Base-by-base conservation (phyloP, 129 eudicot genomes). In the Deinandra increscens region DNA sequence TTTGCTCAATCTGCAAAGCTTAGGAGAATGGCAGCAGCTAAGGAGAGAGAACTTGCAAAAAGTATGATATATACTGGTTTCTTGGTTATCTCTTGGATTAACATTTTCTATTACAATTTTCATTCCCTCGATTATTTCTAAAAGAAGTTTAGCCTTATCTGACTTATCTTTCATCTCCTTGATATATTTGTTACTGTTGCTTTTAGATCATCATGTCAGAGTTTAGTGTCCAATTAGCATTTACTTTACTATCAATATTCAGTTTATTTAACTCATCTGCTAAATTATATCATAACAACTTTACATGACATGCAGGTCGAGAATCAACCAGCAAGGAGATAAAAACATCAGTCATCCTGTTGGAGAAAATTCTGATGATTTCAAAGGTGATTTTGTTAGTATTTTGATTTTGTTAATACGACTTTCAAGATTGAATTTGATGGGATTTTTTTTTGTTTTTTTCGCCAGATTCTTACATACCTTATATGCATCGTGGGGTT, bases 1-100 rank as follows among this genome's bases (percentile, higher is more conserved):
- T 94, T 94, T 87, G 99, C 99, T 60, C 99, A 87, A 82, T 96
- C 99, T 41, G 96, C 99, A 42, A 93, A 93, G 78, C 88, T 93
- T 37, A 87, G 84, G 79, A 93, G 99, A 81, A 83, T 64, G 83
- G 99, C 97, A 60, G 88, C 87, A 79, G 85, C 96, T 68, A 93
- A 89, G 84, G 95, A 93, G 83, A 89, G 82, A 70, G 99, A 93
- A 67, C 97, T 93, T 77, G 85, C 97, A 73, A 93, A 87, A 85
- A 61, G 99, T 93, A 85, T 50, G 81, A 53, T 11, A 23, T 82
- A 23, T 65, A 22, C 54, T 60, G 15, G 34, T 54, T 50, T 71
- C 63, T 37, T 81, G 15, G 67, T 23, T 18, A 51, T 64, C 14
- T 53, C 19, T 74, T 26, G 15, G 37, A 60, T 65, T 48, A 51